phyloP scores from a whole-genome alignment of 345 rosid species.

The Heritiera littoralis region DNA sequence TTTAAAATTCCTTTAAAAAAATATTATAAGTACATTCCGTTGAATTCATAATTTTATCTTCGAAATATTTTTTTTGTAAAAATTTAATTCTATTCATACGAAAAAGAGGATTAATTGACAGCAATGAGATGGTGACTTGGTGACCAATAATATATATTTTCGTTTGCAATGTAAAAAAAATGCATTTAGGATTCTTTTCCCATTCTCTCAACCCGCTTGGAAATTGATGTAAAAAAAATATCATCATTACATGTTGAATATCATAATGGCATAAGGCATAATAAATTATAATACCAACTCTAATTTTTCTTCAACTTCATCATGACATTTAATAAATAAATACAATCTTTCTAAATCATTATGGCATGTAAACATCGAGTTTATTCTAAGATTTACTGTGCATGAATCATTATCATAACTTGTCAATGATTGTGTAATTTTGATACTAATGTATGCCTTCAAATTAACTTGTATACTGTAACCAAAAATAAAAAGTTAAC shows the following conservation, averaged over 20 bases:
- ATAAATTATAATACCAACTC: background rate
- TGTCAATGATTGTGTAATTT: background rate
- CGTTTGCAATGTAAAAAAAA: background rate
- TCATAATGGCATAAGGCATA: background rate
- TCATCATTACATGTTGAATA: background rate
- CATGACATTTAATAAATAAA: background rate
- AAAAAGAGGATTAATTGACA: background rate
- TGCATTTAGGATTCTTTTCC: background rate
- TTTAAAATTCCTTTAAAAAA: too few species aligned
- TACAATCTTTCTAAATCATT: background rate
- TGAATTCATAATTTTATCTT: background rate
- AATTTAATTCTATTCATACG: too few species aligned
- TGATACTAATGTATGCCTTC: background rate
- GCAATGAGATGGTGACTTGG: background rate
- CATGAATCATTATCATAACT: conserved; percentile 1
- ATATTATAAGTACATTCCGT: too few species aligned
- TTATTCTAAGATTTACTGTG: conserved; percentile 10
- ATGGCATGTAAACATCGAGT: background rate
- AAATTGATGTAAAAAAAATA: background rate
- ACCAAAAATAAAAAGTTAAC: too few species aligned
- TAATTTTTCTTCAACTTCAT: background rate
- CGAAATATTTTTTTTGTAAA: background rate
- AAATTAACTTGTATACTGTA: too few species aligned
- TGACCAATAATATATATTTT: too few species aligned
- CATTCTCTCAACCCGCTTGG: background rate